Evolutionary conservation across 495 filamentous ascomycete species (phyloP).

Genomic region (Aspergillus affinis): DNA sequence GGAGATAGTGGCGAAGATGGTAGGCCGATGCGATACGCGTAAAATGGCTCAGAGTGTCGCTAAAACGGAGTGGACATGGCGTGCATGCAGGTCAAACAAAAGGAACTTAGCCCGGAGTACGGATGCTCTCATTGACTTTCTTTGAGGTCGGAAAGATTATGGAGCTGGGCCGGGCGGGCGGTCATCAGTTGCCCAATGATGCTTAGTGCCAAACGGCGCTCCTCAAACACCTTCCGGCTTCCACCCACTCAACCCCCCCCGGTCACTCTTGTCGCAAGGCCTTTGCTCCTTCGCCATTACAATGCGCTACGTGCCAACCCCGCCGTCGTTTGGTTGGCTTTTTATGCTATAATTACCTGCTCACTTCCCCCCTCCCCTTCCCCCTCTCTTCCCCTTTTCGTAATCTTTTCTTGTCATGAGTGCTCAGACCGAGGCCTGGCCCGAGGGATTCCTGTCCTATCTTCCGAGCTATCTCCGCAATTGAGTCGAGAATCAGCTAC

Average conservation of each 20-base stretch:
- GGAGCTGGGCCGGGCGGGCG: constrained; percentile 1
- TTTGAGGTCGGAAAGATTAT: neutral
- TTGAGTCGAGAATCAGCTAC: constrained; percentile 3
- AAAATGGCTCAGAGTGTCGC: constrained; percentile 1
- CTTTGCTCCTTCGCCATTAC: constrained; percentile 19
- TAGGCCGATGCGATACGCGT: neutral
- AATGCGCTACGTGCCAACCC: constrained; percentile 17
- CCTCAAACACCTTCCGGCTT: neutral
- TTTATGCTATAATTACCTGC: constrained; percentile 3
- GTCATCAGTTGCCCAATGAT: constrained; percentile 1
- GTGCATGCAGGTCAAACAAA: constrained; percentile 11
- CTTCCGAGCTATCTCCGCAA: constrained; percentile 18
- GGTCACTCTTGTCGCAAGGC: constrained; percentile 13
- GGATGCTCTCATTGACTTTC: neutral
- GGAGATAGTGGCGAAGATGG: constrained; percentile 3
- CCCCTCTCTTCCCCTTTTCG: constrained; percentile 1
- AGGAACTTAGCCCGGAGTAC: too few species aligned
- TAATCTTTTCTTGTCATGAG: constrained; percentile 15
- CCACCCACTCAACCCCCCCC: too few species aligned
- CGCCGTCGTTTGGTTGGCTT: constrained; percentile 13
- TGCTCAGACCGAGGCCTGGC: constrained; percentile 4
- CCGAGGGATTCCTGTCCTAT: constrained; percentile 9
- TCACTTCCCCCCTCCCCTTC: neutral
- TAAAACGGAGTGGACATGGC: constrained; percentile 13
- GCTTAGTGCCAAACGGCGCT: constrained; percentile 10